Conservation (phyloP, 257 asterid species). For the Solanum clarkiae region DNA sequence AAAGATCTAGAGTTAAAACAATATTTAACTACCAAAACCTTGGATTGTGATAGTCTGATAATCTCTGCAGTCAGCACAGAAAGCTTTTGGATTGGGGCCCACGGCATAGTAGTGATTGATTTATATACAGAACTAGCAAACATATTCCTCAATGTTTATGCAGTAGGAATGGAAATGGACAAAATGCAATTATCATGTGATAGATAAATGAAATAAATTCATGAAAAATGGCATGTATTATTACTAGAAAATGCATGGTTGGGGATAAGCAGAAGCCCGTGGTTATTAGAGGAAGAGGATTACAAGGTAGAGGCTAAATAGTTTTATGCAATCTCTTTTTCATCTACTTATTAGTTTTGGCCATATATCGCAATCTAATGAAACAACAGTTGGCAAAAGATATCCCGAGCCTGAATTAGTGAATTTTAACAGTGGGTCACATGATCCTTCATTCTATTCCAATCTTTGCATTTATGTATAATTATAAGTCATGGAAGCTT, state of each 20-base stretch:
- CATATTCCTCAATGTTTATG: background rate
- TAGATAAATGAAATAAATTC: background rate
- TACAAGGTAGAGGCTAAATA: background rate
- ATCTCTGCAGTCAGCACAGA: background rate
- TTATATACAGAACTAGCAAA: background rate
- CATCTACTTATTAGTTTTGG: background rate
- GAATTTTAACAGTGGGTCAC: background rate
- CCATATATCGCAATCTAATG: background rate
- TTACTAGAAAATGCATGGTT: background rate
- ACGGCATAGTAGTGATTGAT: background rate
- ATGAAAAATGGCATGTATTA: background rate
- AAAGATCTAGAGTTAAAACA: background rate
- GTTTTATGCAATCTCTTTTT: background rate
- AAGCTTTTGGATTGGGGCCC: background rate
- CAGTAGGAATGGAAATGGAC: background rate
- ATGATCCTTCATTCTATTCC: background rate
- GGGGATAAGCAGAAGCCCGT: background rate
- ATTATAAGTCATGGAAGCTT: background rate
- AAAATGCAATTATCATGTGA: background rate
- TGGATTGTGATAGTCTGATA: background rate
- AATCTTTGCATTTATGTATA: background rate
- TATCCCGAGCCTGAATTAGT: background rate
- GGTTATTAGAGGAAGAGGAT: background rate
- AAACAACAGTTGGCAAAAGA: background rate
- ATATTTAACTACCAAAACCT: background rate